Evolutionary conservation across 2,329 filamentous ascomycete species (phyloP), one percentile per base, ranked within the genome.

Genomic region (Cercospora sp.): DNA sequence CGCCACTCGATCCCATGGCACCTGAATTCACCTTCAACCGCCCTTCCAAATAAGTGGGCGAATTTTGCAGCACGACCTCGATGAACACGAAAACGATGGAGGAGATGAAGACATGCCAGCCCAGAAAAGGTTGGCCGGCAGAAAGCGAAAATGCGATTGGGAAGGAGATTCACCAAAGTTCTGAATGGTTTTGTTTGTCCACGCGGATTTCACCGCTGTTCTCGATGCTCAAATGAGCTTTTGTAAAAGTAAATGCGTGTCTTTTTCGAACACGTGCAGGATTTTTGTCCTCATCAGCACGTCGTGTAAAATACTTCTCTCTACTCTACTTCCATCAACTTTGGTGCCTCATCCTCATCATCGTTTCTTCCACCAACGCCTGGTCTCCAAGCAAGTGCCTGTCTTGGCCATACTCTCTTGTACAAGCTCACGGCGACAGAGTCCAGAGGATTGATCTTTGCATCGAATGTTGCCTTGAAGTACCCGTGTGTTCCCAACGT

Each of bases 391-490:
- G 63, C 58, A 31, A 60, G 63, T 16, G 75, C 70, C 20, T 67
- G 55, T 33, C 94, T 85, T 7, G 95, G 95, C 80, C 81, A 85
- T 2, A 85, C 82, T 58, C 83, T 73, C 80, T 85, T 85, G 68
- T 84, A 84, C 67, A 84, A 68, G 75, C 92, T 96, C 70, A 98
- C 91, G 60, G 92, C 95, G 58, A 99, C 89, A 3, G 93, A 90
- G 81, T 99, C 95, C 81, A 97, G 92, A 1, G 95, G 94, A 80
- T 97, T 98, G 79, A 99, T 94, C 78, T 91, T 92, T 12, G 90
- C 93, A 79, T 99, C 96, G 82, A 99, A 99, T 1, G 91, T 97
- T 12, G 95, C 95, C 85, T 99, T 99, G 87, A 98, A 98, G 83
- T 99, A 99, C n/a, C 95, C 95, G 80, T 99, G 95, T 39, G 95